Conservation (phyloP, 129 eudicot species). For the Flaveria brownii region DNA sequence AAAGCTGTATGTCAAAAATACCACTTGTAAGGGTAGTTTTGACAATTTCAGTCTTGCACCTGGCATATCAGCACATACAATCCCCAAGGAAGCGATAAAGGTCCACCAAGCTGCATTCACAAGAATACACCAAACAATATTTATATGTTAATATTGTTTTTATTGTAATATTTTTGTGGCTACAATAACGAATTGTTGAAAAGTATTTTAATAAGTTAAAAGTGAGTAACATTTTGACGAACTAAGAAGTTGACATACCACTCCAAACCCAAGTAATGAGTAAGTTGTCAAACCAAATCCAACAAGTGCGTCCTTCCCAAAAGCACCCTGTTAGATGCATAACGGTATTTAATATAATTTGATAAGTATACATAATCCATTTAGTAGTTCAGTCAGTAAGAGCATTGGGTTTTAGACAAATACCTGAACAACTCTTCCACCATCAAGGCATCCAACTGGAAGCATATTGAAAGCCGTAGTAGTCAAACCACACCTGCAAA, state of each 20-base stretch:
- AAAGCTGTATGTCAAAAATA: background rate
- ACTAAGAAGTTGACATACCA: constrained; percentile 51
- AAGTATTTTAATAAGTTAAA: background rate
- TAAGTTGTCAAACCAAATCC: constrained; percentile 87
- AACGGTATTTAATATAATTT: constrained; percentile 10
- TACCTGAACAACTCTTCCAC: constrained; percentile 97
- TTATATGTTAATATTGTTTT: background rate
- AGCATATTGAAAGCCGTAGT: constrained; percentile 95
- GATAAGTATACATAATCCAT: background rate
- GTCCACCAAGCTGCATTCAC: constrained; percentile 81
- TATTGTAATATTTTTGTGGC: constrained; percentile 10
- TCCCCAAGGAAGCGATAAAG: constrained; percentile 98
- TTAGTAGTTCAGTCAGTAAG: background rate
- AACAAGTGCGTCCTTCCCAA: constrained; percentile 68
- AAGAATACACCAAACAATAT: background rate
- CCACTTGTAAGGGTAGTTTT: background rate
- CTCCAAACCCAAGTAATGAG: constrained; percentile 83
- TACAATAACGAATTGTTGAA: background rate
- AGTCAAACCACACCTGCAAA: constrained; percentile 93
- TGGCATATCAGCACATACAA: constrained; percentile 91
- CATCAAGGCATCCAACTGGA: constrained; percentile 99
- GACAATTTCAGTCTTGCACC: constrained; percentile 43
- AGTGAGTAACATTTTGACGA: background rate
- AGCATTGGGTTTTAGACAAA: background rate
- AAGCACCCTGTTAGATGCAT: constrained; percentile 77